A percentile compares a stretch with the other conserved stretches of the same genome.
Evolutionary conservation across 2,329 filamentous ascomycete genomes (phyloP).

Genomic region (Phaeophleospora eucalypticola): DNA sequence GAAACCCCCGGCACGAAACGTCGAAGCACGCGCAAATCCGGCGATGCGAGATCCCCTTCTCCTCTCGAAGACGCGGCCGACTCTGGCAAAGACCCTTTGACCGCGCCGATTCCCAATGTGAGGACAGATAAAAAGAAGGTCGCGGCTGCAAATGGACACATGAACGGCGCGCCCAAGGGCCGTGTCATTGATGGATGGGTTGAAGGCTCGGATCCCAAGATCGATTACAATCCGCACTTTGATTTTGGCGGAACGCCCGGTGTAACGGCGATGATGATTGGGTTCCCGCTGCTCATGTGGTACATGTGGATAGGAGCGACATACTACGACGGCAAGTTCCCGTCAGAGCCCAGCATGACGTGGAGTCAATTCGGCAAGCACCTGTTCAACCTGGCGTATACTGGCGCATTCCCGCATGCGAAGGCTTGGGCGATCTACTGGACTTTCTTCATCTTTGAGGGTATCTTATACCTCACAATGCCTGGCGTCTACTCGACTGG

Average conservation of each 20-base stretch:
- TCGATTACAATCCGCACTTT: slow-evolving; percentile 49
- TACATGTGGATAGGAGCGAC: slow-evolving; percentile 98
- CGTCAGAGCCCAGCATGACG: slow-evolving; percentile 48
- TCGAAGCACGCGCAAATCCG: slow-evolving; percentile 42
- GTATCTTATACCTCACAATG: slow-evolving; percentile 73
- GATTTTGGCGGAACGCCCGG: slow-evolving; percentile 91
- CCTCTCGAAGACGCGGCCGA: slow-evolving; percentile 25
- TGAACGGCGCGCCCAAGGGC: slow-evolving; percentile 36
- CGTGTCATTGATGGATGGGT: slow-evolving; percentile 37
- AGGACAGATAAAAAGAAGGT: slow-evolving; percentile 6
- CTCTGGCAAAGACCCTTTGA: slow-evolving; percentile 10
- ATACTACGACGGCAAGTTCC: slow-evolving; percentile 83
- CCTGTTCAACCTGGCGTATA: slow-evolving; percentile 69
- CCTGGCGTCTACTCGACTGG: slow-evolving; percentile 86
- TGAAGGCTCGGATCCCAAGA: slow-evolving; percentile 36
- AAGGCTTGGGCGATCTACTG: slow-evolving; percentile 94
- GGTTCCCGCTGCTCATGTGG: slow-evolving; percentile 94
- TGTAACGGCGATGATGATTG: slow-evolving; percentile 78
- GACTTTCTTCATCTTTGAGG: slow-evolving; percentile 84
- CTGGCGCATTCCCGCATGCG: slow-evolving; percentile 74
- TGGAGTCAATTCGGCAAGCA: slow-evolving; percentile 68
- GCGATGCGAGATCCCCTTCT: slow-evolving; percentile 36
- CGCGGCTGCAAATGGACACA: slow-evolving; percentile 32
- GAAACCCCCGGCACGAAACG: slow-evolving; percentile 45
- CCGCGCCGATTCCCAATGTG: slow-evolving; percentile 7